Base-by-base conservation (phyloP, 495 filamentous ascomycete species). In the Cercophora scortea region DNA sequence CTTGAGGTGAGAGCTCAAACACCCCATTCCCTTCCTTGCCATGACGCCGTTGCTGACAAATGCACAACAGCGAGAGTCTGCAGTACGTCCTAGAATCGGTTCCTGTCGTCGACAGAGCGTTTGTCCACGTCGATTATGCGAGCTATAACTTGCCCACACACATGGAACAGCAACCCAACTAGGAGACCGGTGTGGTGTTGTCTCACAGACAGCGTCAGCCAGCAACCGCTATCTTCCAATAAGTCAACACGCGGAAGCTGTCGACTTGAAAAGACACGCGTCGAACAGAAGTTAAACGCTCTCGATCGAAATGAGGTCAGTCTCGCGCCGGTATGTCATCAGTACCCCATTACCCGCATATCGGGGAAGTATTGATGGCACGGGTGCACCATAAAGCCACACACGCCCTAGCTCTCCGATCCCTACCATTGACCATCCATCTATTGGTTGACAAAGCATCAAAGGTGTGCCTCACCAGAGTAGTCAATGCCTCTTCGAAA, bases 11-110 rank as follows among this genome's bases (percentile, higher is more conserved):
- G 56, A 36, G 16, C 25, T 25, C 25, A 32, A 32, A 1, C 39
- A 10, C 8, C 32, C 12, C 19, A 8, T 35, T 15, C 32, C 8
- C 15, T 16, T 19, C 5, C 18, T 36, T 25, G 25, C 42, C 32
- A 11, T 17, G 4, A 10, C 13, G 15, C 2, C 16, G 6, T 45
- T 44, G 15, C 18, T 32, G 35, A 32, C 3, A 15, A 13, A 43
- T 17, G 18, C 11, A 33, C 25, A 15, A 47, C 34, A 71, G 73
- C 6, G 91, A 96, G 71, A 88, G 83, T 56, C 64, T 96, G 67
- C 86, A 93, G 67, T 95, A 95, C 68, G 89, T 95, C 48, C 68
- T 95, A 40, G 90, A 95, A 69, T 90, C 84, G 46, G 87, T 95
- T 19, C 89, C 89, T 4, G 86, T 78, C 42, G 86, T 83, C 12